These are phyloP conservation scores for Rhodotorula sp. DNA, from an alignment of 1,284 basidiomycete genomes.

Conservation along the genomic window DNA sequence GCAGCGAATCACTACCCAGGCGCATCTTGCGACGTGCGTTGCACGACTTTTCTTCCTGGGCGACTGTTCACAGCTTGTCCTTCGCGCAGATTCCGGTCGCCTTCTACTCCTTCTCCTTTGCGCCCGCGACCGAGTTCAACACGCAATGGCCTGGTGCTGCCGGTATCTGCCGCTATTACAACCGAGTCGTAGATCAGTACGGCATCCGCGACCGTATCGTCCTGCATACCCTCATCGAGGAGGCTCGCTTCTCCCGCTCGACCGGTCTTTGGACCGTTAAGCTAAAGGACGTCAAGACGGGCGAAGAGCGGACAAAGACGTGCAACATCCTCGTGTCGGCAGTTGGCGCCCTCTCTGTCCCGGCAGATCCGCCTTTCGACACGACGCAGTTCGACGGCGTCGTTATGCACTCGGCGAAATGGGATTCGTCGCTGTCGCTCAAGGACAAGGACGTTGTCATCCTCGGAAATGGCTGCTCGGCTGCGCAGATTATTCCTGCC, in stretches of 20 bases:
- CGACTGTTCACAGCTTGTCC: not conserved
- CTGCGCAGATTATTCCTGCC: conserved; percentile 32
- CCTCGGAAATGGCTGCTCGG: conserved; percentile 35
- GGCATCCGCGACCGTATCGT: conserved; percentile 13
- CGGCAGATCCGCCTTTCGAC: conserved; percentile 20
- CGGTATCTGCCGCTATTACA: conserved; percentile 14
- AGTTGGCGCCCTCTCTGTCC: conserved; percentile 23
- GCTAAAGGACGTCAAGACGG: conserved; percentile 19
- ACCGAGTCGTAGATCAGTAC: conserved; percentile 12
- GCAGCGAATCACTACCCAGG: conserved; percentile 24
- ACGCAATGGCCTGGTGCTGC: conserved; percentile 27
- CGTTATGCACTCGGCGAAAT: conserved; percentile 34
- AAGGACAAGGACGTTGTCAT: conserved; percentile 37
- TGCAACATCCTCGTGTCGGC: conserved; percentile 38
- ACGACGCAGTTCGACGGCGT: conserved; percentile 25
- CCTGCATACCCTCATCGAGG: conserved; percentile 8
- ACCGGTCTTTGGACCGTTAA: conserved; percentile 28
- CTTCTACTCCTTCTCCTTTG: conserved; percentile 29
- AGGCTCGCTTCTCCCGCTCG: conserved; percentile 20
- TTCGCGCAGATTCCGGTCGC: conserved; percentile 18
- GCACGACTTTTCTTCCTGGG: not conserved
- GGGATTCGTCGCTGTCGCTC: conserved; percentile 25
- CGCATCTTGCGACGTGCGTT: conserved; percentile 18
- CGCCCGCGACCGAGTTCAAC: conserved; percentile 19
- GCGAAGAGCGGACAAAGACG: conserved; percentile 9